Conservation (phyloP, 768 basidiomycete species). For the Tylopilus intermedius region DNA sequence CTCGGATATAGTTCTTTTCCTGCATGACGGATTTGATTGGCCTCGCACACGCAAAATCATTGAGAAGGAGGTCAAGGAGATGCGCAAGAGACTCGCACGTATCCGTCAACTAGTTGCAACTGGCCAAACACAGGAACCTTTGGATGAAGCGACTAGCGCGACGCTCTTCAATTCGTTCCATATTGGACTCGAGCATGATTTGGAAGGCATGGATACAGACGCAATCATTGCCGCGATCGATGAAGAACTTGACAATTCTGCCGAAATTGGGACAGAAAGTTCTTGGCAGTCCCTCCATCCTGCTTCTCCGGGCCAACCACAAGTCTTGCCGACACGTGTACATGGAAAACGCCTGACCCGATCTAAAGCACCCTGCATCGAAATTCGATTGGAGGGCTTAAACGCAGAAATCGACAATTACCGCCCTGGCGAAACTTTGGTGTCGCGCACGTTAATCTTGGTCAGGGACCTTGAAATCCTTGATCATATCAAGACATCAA, state of each 20-base stretch:
- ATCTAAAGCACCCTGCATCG: conserved; percentile 76
- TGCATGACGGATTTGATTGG: conserved; percentile 98
- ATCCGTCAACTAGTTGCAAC: conserved; percentile 88
- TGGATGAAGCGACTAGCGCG: conserved; percentile 63
- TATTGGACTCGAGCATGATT: conserved; percentile 80
- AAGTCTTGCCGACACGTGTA: conserved; percentile 33
- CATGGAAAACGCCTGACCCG: conserved; percentile 62
- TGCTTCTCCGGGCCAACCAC: conserved; percentile 39
- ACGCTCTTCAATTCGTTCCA: conserved; percentile 92
- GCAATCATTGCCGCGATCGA: conserved; percentile 89
- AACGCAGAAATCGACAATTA: conserved; percentile 66
- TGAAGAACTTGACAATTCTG: conserved; percentile 75
- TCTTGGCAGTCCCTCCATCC: conserved; percentile 88
- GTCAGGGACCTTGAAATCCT: conserved; percentile 80
- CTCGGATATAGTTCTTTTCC: conserved; percentile 59
- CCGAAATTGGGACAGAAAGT: conserved; percentile 70
- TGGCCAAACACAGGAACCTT: conserved; percentile 81
- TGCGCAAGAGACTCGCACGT: conserved; percentile 79
- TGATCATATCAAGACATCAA: conserved; percentile 97
- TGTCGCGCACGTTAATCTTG: conserved; percentile 63
- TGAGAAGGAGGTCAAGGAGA: conserved; percentile 82
- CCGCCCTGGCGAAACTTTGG: conserved; percentile 46
- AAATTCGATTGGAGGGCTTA: conserved; percentile 67
- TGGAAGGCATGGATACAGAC: conserved; percentile 67
- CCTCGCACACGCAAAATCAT: conserved; percentile 75